These are phyloP conservation scores for Pythium periplocum DNA, from an alignment of 352 stramenopile species.

Conservation along the genomic window DNA sequence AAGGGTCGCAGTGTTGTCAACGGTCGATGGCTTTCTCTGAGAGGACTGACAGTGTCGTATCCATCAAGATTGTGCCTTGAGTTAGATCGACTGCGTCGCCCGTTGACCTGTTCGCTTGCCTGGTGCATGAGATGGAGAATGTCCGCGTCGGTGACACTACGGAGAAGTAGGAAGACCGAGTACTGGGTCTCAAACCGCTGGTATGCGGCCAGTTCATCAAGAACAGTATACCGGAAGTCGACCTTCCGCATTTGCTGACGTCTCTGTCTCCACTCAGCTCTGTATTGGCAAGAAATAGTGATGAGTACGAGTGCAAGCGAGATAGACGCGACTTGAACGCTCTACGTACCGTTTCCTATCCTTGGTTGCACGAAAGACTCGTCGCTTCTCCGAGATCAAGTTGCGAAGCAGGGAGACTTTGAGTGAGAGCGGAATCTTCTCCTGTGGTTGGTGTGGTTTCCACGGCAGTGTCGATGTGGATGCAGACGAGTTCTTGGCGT, in stretches of 20 bases:
- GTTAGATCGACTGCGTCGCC: no score
- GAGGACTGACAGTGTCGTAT: no score
- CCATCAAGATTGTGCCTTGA: no score
- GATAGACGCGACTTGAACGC: neutral
- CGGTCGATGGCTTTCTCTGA: no score
- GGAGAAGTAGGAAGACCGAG: slow-evolving; percentile 59
- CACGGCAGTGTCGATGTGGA: neutral
- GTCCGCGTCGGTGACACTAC: slow-evolving; percentile 53
- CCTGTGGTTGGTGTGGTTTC: slow-evolving; percentile 5
- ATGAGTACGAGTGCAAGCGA: neutral
- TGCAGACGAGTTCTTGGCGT: neutral
- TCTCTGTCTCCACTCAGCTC: slow-evolving; percentile 38
- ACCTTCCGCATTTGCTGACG: slow-evolving; percentile 46
- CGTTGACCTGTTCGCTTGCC: slow-evolving; percentile 23
- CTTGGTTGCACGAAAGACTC: slow-evolving; percentile 34
- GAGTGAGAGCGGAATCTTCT: slow-evolving; percentile 49
- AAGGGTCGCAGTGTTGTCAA: slow-evolving; percentile 1
- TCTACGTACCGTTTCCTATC: slow-evolving; percentile 25
- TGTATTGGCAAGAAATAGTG: slow-evolving; percentile 9
- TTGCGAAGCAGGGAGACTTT: slow-evolving; percentile 50
- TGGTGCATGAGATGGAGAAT: slow-evolving; percentile 48
- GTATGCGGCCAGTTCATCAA: slow-evolving; percentile 57
- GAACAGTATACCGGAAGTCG: slow-evolving; percentile 64
- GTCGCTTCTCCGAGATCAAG: slow-evolving; percentile 56
- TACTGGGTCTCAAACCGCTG: slow-evolving; percentile 60